A percentile compares a stretch with the other conserved stretches of the same genome.
Conservation (phyloP, 495 filamentous ascomycete species). For the Aspergillus ellipticus region DNA sequence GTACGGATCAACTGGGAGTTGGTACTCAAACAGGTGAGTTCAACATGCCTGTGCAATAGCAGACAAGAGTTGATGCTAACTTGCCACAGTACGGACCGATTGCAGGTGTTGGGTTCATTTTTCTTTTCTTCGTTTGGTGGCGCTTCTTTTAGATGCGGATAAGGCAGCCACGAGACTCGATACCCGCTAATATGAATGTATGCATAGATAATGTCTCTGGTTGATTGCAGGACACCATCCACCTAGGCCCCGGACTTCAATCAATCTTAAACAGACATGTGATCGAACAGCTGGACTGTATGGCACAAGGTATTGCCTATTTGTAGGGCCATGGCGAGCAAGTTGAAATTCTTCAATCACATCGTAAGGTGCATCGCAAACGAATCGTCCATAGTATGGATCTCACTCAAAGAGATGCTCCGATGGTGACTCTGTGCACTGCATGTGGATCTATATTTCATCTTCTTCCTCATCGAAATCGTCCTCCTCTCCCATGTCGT, state of each 20-base stretch:
- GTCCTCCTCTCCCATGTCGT: slow-evolving; percentile 94
- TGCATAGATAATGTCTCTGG: slow-evolving; percentile 40
- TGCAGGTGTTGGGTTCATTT: slow-evolving; percentile 70
- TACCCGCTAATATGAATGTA: slow-evolving; percentile 38
- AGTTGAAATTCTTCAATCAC: background rate
- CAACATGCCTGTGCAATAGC: background rate
- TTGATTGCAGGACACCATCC: slow-evolving; percentile 38
- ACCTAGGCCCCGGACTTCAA: slow-evolving; percentile 15
- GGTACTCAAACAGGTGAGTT: slow-evolving; percentile 78
- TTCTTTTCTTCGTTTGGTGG: slow-evolving; percentile 86
- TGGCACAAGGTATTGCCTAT: background rate
- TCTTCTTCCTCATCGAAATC: slow-evolving; percentile 99
- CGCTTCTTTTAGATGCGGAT: slow-evolving; percentile 69
- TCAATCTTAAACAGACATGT: slow-evolving; percentile 5
- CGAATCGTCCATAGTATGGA: background rate
- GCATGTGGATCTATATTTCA: slow-evolving; percentile 65
- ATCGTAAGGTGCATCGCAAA: background rate
- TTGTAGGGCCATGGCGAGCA: background rate
- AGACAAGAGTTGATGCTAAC: slow-evolving; percentile 19
- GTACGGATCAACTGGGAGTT: slow-evolving; percentile 98
- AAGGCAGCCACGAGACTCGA: slow-evolving; percentile 5
- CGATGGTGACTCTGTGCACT: background rate
- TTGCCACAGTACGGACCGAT: slow-evolving; percentile 75
- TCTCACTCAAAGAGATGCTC: background rate
- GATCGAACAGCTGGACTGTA: background rate